Conservation (phyloP, 2,329 filamentous ascomycete genomes). For the Blastomyces parvus region DNA sequence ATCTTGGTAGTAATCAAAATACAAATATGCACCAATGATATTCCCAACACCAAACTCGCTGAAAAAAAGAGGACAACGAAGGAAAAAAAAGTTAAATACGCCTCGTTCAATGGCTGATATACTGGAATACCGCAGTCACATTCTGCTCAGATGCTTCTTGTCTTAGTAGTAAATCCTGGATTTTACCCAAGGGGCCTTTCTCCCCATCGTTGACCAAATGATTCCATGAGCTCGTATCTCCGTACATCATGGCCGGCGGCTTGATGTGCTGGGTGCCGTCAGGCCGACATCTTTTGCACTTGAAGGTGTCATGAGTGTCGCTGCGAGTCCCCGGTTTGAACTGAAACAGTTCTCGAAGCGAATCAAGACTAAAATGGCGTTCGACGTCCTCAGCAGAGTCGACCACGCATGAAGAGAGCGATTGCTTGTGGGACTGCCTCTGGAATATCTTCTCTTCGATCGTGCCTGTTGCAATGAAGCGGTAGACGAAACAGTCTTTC, state of each 20-base stretch:
- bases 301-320: constrained; percentile 97
- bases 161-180: constrained; percentile 81
- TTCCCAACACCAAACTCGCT: not conserved
- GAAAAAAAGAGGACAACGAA: not conserved
- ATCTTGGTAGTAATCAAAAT: not conserved
- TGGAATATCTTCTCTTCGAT: constrained; percentile 99
- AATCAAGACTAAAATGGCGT: constrained; percentile 87
- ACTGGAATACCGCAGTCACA: constrained; percentile 95
- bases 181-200: constrained; percentile 58
- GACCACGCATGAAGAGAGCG: constrained; percentile 88
- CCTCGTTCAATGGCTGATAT: constrained; percentile 69
- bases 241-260: constrained; percentile 89
- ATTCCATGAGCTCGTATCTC: constrained; percentile 98
- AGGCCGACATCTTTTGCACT: constrained; percentile 86
- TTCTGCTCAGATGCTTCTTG: constrained; percentile 71
- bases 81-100: not conserved
- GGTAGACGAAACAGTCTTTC: constrained; percentile 98
- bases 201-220: constrained; percentile 76
- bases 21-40: not conserved
- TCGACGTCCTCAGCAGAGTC: constrained; percentile 96
- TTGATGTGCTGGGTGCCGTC: constrained; percentile 83
- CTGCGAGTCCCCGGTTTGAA: constrained; percentile 76
- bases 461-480: constrained; percentile 96
- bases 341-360: constrained; percentile 85
- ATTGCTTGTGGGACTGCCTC: constrained; percentile 95